Conservation (phyloP, 768 basidiomycete genomes). For the Multifurca ochricompacta region DNA sequence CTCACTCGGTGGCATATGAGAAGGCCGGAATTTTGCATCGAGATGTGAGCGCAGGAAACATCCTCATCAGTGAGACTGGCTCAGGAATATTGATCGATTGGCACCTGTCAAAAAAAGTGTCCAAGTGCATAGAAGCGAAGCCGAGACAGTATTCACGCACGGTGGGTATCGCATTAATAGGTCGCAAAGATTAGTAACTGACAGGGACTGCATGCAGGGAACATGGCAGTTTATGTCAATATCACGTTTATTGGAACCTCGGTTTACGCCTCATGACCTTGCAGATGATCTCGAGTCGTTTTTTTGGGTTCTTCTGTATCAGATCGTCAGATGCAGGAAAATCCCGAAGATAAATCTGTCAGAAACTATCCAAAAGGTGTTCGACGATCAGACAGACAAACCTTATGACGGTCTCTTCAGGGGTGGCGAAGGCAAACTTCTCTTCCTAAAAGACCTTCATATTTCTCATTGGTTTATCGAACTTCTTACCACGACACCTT, state of each 20-base stretch:
- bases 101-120: slow-evolving; percentile 1
- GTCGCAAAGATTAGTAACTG: background rate
- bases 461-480: background rate
- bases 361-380: background rate
- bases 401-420: background rate
- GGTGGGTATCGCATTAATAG: background rate
- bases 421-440: background rate
- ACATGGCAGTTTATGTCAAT: slow-evolving; percentile 21
- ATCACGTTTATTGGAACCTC: background rate
- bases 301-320: slow-evolving; percentile 11
- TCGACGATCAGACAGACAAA: background rate
- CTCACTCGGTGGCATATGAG: background rate
- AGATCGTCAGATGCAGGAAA: background rate
- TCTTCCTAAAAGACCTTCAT: background rate
- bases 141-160: background rate
- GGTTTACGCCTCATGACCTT: background rate
- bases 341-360: background rate
- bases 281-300: slow-evolving; percentile 21
- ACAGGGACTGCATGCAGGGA: slow-evolving; percentile 1
- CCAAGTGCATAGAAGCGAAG: background rate
- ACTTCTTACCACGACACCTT: background rate
- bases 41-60: slow-evolving; percentile 2
- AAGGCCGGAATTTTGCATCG: slow-evolving; percentile 1
- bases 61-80: background rate
- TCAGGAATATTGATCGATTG: slow-evolving; percentile 1